Percentiles rank a stretch among this genome's conserved stretches.
These are phyloP conservation scores for Pythium vanterpoolii DNA, from an alignment of 352 stramenopile genomes.

Conservation along the genomic window DNA sequence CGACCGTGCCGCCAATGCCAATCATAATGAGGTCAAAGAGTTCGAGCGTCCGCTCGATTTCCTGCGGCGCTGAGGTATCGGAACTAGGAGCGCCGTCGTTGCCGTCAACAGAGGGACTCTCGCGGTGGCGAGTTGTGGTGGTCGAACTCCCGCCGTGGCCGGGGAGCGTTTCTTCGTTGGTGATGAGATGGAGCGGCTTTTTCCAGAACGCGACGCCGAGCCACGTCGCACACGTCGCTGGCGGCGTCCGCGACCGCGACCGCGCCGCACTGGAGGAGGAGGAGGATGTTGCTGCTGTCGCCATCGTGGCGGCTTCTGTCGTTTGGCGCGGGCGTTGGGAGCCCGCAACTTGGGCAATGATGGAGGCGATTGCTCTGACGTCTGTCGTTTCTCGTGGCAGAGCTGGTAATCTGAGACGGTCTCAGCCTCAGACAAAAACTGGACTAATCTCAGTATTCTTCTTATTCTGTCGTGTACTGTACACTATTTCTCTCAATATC, in stretches of 20 bases:
- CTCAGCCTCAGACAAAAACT: conserved; percentile 5
- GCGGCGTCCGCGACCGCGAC: conserved; percentile 2
- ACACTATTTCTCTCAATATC: background rate
- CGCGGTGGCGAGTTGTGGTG: conserved; percentile 8
- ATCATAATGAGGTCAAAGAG: conserved; percentile 93
- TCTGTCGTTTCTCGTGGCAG: background rate
- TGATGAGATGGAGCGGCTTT: conserved; percentile 58
- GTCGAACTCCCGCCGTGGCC: conserved; percentile 10
- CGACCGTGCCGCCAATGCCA: conserved; percentile 93
- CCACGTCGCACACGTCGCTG: conserved; percentile 20
- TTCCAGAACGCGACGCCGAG: conserved; percentile 69
- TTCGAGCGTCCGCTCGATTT: conserved; percentile 62
- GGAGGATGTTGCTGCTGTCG: background rate
- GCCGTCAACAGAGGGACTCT: conserved; percentile 20
- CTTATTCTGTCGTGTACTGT: conserved; percentile 1
- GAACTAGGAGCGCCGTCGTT: background rate
- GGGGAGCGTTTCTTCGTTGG: conserved; percentile 5
- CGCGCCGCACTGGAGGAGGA: background rate
- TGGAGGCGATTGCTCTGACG: no score
- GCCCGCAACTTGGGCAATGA: no score
- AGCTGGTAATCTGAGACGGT: background rate
- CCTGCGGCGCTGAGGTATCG: conserved; percentile 13
- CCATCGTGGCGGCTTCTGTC: background rate
- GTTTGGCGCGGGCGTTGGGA: no score
- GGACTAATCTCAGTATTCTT: conserved; percentile 9